Conservation (phyloP, 495 filamentous ascomycete species). For the Melanomma pulvis-pyrius region DNA sequence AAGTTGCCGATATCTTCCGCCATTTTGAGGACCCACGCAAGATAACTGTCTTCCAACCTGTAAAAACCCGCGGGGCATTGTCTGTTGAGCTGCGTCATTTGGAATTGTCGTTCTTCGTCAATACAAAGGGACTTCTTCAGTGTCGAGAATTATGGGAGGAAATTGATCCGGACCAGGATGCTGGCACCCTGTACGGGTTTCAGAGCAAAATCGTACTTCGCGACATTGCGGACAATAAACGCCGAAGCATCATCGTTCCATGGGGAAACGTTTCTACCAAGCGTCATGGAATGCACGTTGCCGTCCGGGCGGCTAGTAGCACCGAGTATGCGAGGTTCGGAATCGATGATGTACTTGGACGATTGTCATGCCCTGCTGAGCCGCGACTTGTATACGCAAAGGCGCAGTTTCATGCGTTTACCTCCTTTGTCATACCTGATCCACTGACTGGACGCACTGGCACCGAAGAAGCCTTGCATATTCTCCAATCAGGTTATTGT, state of each 20-base stretch:
- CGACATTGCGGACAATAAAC: slow-evolving; percentile 40
- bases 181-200: slow-evolving; percentile 57
- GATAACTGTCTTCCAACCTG: slow-evolving; percentile 41
- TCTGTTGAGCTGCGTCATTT: slow-evolving; percentile 40
- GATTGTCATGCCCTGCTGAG: slow-evolving; percentile 41
- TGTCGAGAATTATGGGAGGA: slow-evolving; percentile 35
- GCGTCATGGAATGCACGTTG: slow-evolving; percentile 44
- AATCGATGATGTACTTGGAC: slow-evolving; percentile 33
- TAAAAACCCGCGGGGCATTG: slow-evolving; percentile 35
- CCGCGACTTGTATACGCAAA: slow-evolving; percentile 40
- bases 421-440: slow-evolving; percentile 41
- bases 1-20: slow-evolving; percentile 27
- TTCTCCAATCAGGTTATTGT: slow-evolving; percentile 25
- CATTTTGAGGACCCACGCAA: slow-evolving; percentile 34
- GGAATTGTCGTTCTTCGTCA: slow-evolving; percentile 41
- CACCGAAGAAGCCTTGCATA: slow-evolving; percentile 40
- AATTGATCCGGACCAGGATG: slow-evolving; percentile 49
- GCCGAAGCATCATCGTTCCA: slow-evolving; percentile 42
- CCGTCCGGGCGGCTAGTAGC: slow-evolving; percentile 29
- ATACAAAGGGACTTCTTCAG: slow-evolving; percentile 29
- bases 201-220: slow-evolving; percentile 52
- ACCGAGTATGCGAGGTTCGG: slow-evolving; percentile 48
- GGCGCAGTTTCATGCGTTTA: slow-evolving; percentile 40
- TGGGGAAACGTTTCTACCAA: slow-evolving; percentile 12
- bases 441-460: slow-evolving; percentile 42